phyloP scores from a whole-genome alignment of 2,329 filamentous ascomycete genomes.

The Drechslerella stenobrocha region DNA sequence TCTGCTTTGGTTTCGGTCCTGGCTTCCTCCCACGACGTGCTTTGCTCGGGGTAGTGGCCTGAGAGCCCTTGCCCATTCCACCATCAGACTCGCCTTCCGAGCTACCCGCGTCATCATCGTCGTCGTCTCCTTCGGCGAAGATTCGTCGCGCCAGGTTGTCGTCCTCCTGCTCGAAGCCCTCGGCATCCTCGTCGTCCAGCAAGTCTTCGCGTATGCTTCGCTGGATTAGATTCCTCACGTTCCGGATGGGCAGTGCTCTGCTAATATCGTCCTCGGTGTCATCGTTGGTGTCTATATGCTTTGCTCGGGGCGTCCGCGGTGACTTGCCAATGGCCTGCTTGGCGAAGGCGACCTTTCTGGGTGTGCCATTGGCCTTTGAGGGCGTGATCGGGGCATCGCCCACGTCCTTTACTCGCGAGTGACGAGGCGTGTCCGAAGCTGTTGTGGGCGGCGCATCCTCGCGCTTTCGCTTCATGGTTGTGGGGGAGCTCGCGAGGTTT shows the following conservation, averaged over 20 bases:
- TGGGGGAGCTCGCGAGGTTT: constrained; percentile 9
- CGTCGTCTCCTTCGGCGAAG: constrained; percentile 64
- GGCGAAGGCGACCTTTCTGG: constrained; percentile 36
- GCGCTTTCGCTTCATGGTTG: constrained; percentile 43
- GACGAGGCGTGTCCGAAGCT: constrained; percentile 30
- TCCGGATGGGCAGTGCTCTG: constrained; percentile 74
- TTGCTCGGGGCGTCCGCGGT: constrained; percentile 38
- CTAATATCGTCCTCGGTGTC: constrained; percentile 9
- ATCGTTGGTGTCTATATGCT: constrained; percentile 33
- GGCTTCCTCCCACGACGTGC: constrained; percentile 59
- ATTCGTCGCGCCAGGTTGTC: constrained; percentile 34
- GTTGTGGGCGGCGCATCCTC: constrained; percentile 26
- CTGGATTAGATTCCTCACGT: constrained; percentile 75
- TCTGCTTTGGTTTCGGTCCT: constrained; percentile 57
- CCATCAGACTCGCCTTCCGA: constrained; percentile 53
- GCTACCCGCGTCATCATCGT: constrained; percentile 65
- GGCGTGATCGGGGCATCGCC: constrained; percentile 21
- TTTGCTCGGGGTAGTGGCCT: constrained; percentile 57
- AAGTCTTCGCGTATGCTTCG: constrained; percentile 60
- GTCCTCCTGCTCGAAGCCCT: constrained; percentile 25
- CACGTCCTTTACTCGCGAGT: constrained; percentile 28
- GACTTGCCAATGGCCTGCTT: constrained; percentile 18
- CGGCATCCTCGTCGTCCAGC: constrained; percentile 34
- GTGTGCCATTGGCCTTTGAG: constrained; percentile 36
- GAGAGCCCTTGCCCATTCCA: constrained; percentile 50